A percentile compares a stretch with the other conserved stretches of the same genome.
These are phyloP conservation scores for Pseudonitzschia multistriata DNA, from an alignment of 108 stramenopile species.

Conservation along the genomic window DNA sequence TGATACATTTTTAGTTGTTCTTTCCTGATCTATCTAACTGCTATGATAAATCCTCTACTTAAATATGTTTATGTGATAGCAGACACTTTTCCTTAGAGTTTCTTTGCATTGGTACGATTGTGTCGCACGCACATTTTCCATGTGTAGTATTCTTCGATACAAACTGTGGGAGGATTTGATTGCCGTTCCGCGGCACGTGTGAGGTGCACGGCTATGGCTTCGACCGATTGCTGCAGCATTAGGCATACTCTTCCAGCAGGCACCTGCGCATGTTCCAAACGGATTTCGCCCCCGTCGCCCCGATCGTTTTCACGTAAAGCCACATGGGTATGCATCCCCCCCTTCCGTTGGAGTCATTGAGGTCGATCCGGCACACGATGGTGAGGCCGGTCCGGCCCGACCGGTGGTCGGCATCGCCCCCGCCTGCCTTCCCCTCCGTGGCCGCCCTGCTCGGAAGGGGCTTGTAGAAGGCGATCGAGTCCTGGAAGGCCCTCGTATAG, in stretches of 20 bases:
- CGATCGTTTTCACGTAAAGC: slow-evolving; percentile 71
- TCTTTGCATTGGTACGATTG: too few relatives aligned
- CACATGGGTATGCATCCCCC: slow-evolving; percentile 72
- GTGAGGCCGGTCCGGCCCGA: slow-evolving; percentile 36
- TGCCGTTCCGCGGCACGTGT: too few relatives aligned
- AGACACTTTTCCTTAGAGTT: too few relatives aligned
- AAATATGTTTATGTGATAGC: too few relatives aligned
- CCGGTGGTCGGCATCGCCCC: neutral
- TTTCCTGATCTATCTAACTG: too few relatives aligned
- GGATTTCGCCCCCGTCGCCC: slow-evolving; percentile 46
- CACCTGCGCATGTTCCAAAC: slow-evolving; percentile 53
- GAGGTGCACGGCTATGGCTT: too few relatives aligned
- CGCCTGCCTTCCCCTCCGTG: neutral
- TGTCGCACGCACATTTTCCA: too few relatives aligned
- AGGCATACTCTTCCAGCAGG: slow-evolving; percentile 16
- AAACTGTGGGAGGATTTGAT: too few relatives aligned
- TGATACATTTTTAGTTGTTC: too few relatives aligned
- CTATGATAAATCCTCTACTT: too few relatives aligned
- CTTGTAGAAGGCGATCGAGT: slow-evolving; percentile 72
- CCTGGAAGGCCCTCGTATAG: slow-evolving; percentile 46
- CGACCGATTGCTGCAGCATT: too few relatives aligned
- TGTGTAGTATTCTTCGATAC: too few relatives aligned
- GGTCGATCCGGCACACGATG: slow-evolving; percentile 67
- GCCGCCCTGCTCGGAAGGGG: slow-evolving; percentile 5
- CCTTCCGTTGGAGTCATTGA: slow-evolving; percentile 52